Percentiles rank a stretch among this genome's conserved stretches.
Evolutionary conservation across 257 asterid species (phyloP).

Genomic region (Solanum etuberosum): DNA sequence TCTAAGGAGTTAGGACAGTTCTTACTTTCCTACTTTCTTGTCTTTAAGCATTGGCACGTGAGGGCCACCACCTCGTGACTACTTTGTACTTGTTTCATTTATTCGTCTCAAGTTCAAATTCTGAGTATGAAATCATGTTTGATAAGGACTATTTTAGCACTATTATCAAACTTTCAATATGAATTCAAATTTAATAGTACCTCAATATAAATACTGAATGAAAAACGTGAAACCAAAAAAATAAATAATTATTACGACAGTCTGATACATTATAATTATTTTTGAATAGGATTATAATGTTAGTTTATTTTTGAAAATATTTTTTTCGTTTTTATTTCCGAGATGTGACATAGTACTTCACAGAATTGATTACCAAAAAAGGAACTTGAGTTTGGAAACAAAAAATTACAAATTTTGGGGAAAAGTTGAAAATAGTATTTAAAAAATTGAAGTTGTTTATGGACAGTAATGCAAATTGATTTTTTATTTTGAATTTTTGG

Average conservation of each 20-base stretch:
- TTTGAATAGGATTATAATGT: not conserved
- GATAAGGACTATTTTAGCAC: accelerated
- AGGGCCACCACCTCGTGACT: not conserved
- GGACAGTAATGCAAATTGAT: not conserved
- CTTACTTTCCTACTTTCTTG: not conserved
- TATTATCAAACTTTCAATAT: too few relatives aligned
- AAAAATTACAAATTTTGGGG: not conserved
- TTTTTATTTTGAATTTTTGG: not conserved
- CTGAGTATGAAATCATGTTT: not conserved
- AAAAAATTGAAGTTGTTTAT: not conserved
- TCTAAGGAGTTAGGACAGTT: not conserved
- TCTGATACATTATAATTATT: not conserved
- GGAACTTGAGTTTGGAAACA: not conserved
- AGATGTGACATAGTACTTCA: not conserved
- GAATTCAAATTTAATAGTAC: not conserved
- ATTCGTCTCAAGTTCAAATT: not conserved
- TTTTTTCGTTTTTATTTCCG: not conserved
- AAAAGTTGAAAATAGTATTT: not conserved
- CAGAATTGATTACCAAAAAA: not conserved
- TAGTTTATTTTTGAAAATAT: not conserved
- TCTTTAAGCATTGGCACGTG: not conserved
- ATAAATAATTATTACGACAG: not conserved
- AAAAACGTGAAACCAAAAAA: not conserved
- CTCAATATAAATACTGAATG: not conserved
- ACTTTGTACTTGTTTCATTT: not conserved